Percentiles rank a stretch among this genome's conserved stretches.
These are phyloP conservation scores for Copromyces sp. DNA, from an alignment of 495 filamentous ascomycete genomes.

Conservation along the genomic window DNA sequence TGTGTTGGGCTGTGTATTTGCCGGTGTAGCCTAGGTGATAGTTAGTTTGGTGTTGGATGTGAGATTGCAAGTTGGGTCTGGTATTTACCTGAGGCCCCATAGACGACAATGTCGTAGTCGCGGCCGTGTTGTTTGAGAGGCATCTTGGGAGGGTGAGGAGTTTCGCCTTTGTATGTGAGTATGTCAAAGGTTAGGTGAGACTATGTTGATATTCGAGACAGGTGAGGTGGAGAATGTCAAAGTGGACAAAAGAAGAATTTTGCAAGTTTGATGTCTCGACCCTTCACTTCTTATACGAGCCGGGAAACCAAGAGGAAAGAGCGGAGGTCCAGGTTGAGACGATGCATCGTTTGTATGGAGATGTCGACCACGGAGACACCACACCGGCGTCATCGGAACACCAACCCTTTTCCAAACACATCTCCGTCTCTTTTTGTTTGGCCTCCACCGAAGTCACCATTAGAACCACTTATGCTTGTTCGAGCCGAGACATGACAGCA, in stretches of 20 bases:
- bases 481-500: neutral
- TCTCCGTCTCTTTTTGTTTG: neutral
- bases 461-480: neutral
- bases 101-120: conserved; percentile 73
- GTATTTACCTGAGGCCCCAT: conserved; percentile 53
- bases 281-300: neutral
- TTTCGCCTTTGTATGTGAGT: neutral
- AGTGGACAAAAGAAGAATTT: neutral
- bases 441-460: neutral
- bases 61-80: conserved; percentile 60
- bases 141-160: conserved; percentile 17
- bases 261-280: neutral
- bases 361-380: conserved; percentile 13
- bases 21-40: conserved; percentile 70
- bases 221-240: neutral
- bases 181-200: neutral
- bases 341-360: neutral
- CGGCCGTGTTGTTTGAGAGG: conserved; percentile 37
- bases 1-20: conserved; percentile 64
- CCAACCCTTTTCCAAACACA: neutral
- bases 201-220: neutral
- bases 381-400: conserved; percentile 36
- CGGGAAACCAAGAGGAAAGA: neutral
- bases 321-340: neutral
- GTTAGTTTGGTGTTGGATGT: neutral